These are phyloP conservation scores for Aspergillus latus DNA, from an alignment of 2,329 filamentous ascomycete species.

Conservation along the genomic window DNA sequence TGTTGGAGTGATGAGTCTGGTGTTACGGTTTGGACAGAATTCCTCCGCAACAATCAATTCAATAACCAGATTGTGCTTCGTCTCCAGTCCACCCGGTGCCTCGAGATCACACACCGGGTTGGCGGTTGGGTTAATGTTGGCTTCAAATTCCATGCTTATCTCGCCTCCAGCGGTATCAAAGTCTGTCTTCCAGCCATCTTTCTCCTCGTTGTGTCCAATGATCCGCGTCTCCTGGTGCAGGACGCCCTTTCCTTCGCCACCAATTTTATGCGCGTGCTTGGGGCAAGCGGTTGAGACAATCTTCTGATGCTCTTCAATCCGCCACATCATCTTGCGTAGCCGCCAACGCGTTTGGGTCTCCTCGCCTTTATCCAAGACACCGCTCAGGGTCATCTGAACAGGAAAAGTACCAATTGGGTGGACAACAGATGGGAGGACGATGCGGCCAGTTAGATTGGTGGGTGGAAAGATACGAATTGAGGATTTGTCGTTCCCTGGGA, in stretches of 20 bases:
- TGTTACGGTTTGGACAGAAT: conserved; percentile 68
- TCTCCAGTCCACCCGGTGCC: conserved; percentile 69
- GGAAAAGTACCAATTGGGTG: conserved; percentile 82
- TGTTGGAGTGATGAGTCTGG: conserved; percentile 76
- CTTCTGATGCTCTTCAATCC: conserved; percentile 83
- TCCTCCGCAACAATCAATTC: conserved; percentile 95
- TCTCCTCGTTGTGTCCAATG: conserved; percentile 78
- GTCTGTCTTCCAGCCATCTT: conserved; percentile 86
- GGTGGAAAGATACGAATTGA: conserved; percentile 94
- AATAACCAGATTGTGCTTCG: conserved; percentile 81
- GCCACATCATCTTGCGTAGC: conserved; percentile 88
- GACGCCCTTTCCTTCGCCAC: conserved; percentile 67
- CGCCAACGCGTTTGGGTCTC: conserved; percentile 79
- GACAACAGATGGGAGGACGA: conserved; percentile 78
- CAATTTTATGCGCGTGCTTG: conserved; percentile 68
- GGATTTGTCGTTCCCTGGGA: conserved; percentile 77
- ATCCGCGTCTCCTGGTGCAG: conserved; percentile 72
- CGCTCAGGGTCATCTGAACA: conserved; percentile 77
- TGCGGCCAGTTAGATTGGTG: conserved; percentile 85
- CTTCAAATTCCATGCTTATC: conserved; percentile 77
- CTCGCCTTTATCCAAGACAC: conserved; percentile 71
- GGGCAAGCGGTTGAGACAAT: conserved; percentile 76
- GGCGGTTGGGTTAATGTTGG: conserved; percentile 59
- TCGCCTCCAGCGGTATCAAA: conserved; percentile 67
- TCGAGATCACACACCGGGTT: conserved; percentile 77